Evolutionary conservation across 805 yeast species (phyloP), one percentile per base, ranked within the genome.

Genomic region (Pichia heedii): DNA sequence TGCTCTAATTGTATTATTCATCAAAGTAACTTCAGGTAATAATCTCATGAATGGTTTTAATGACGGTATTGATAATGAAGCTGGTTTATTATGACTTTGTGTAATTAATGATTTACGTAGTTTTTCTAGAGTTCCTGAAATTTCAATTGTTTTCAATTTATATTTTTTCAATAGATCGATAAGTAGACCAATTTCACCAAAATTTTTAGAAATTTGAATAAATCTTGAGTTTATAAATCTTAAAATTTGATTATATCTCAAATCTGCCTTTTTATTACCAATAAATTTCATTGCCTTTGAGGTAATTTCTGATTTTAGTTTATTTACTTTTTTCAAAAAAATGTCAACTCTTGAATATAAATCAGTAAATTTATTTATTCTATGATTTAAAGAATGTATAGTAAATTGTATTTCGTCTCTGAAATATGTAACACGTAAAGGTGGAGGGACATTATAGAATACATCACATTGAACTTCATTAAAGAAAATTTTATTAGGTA

Each of bases 161-260:
- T 34, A 33, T 2, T 27, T 26, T 21, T 32, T 34, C 32, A 49
- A 27, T 7, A n/a, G 30, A 16, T 41, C 43, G 16, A 43, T 21
- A 19, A 20, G 3, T 19, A 33, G 15, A 8, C 48, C 49, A 8
- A 42, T 8, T 18, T 44, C 44, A 2, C 46, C 47, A 30, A 39
- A 39, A 33, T 16, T 22, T 27, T 19, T 30, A 16, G 43, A 34
- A 12, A 45, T 11, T n/a, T 15, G 8, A 20, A 37, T 45, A 6
- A 45, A 22, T n/a, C 24, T 33, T 16, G 20, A 13, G 38, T 39
- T 42, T 16, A 45, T 15, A 36, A 39, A 45, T n/a, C 41, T 30
- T 4, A 45, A 13, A 22, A 45, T 45, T 36, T 45, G 48, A 32
- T 45, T 38, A 24, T 45, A 45, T 22, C 48, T 34, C 11, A 45